phyloP scores from a whole-genome alignment of 2,329 filamentous ascomycete genomes.

The Trichoderma lentiforme region DNA sequence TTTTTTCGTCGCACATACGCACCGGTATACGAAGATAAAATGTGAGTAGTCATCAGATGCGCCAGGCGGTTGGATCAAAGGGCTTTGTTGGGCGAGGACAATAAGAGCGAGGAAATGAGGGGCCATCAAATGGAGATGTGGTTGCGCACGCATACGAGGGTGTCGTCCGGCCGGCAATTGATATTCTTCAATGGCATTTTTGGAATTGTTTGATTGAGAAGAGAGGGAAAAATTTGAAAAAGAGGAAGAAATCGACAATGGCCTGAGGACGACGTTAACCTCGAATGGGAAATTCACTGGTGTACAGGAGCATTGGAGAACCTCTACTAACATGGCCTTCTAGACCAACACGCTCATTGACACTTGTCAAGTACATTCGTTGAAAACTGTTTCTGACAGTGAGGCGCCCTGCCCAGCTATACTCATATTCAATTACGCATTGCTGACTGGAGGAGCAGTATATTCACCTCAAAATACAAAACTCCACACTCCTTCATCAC shows the following conservation, averaged over 20 bases:
- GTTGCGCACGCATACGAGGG: not conserved
- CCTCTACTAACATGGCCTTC: not conserved
- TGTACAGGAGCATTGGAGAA: not conserved
- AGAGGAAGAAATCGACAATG: not conserved
- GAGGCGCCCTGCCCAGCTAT: constrained; percentile 19
- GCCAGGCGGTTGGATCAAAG: not conserved
- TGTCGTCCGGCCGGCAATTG: not conserved
- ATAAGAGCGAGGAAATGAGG: not conserved
- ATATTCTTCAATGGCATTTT: not conserved
- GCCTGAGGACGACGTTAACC: not conserved
- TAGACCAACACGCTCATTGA: constrained; percentile 48
- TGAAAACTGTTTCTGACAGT: constrained; percentile 48
- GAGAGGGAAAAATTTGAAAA: not conserved
- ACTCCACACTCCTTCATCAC: constrained; percentile 13
- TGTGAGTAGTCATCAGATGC: constrained; percentile 20
- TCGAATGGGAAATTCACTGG: not conserved
- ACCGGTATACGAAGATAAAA: constrained; percentile 20
- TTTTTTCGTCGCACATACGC: constrained; percentile 19
- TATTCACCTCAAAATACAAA: constrained; percentile 16
- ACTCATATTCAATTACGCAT: not conserved
- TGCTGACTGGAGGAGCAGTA: constrained; percentile 3
- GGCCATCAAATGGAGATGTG: not conserved
- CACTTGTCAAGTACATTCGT: constrained; percentile 59
- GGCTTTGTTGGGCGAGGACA: not conserved
- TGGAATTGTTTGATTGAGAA: not conserved